Conservation (phyloP, 73 alveolate species). For the Paramecium octaurelia region DNA sequence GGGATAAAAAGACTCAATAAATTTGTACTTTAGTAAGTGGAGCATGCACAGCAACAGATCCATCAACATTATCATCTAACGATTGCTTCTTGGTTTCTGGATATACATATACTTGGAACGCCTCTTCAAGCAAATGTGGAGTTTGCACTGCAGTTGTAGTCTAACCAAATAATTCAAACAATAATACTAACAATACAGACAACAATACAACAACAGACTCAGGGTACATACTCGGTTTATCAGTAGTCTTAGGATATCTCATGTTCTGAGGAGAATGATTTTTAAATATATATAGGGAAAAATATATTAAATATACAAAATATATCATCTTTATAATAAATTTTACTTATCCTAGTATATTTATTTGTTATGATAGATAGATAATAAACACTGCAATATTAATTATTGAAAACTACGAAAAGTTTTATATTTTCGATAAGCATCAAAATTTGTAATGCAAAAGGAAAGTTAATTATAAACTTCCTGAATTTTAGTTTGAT, state of each 20-base stretch:
- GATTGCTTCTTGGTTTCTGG: background rate
- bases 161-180: background rate
- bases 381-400: too few relatives aligned
- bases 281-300: background rate
- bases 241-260: background rate
- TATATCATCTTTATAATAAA: too few relatives aligned
- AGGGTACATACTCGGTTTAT: background rate
- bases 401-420: too few relatives aligned
- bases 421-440: too few relatives aligned
- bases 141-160: conserved; percentile 5
- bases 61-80: background rate
- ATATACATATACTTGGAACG: background rate
- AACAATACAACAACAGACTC: background rate
- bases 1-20: background rate
- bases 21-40: background rate
- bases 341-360: too few relatives aligned
- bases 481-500: too few relatives aligned
- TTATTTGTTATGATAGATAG: too few relatives aligned
- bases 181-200: background rate
- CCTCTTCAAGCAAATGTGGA: background rate
- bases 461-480: too few relatives aligned
- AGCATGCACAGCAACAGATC: background rate
- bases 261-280: background rate
- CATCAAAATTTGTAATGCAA: too few relatives aligned
- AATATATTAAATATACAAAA: too few relatives aligned